Conservation (phyloP, 306 rosid species). For the Herpetospermum pedunculosum region DNA sequence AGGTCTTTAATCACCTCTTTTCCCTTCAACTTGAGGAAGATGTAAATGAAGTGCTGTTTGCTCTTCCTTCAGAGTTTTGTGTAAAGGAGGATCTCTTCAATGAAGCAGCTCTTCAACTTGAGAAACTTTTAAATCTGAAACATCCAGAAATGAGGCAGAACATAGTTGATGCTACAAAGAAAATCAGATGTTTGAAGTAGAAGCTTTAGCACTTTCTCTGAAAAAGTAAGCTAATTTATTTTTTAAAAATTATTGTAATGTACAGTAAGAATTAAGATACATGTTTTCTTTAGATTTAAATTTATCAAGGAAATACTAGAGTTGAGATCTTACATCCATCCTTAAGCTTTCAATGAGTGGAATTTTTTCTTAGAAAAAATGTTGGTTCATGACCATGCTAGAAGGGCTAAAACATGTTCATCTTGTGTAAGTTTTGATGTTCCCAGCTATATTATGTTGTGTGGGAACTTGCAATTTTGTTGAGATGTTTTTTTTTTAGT, state of each 20-base stretch:
- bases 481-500: too few species aligned
- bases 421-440: neutral
- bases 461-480: too few species aligned
- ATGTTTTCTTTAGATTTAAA: neutral
- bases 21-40: slow-evolving; percentile 79
- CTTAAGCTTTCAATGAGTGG: neutral
- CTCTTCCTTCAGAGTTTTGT: slow-evolving; percentile 47
- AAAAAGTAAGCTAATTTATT: neutral
- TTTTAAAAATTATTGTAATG: neutral
- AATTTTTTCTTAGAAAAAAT: neutral
- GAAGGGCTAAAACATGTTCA: neutral
- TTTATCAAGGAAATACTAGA: neutral
- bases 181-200: slow-evolving; percentile 54
- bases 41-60: slow-evolving; percentile 79
- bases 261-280: neutral
- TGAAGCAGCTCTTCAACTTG: slow-evolving; percentile 53
- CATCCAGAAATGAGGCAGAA: slow-evolving; percentile 60
- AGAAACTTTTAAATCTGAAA: slow-evolving; percentile 49
- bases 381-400: neutral
- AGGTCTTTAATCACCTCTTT: slow-evolving; percentile 75
- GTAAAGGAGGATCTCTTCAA: slow-evolving; percentile 35
- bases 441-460: neutral
- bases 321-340: neutral
- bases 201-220: neutral
- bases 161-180: slow-evolving; percentile 42